Evolutionary conservation across 345 rosid species (phyloP), one percentile per base, ranked within the genome.

Genomic region (Carallia brachiata): DNA sequence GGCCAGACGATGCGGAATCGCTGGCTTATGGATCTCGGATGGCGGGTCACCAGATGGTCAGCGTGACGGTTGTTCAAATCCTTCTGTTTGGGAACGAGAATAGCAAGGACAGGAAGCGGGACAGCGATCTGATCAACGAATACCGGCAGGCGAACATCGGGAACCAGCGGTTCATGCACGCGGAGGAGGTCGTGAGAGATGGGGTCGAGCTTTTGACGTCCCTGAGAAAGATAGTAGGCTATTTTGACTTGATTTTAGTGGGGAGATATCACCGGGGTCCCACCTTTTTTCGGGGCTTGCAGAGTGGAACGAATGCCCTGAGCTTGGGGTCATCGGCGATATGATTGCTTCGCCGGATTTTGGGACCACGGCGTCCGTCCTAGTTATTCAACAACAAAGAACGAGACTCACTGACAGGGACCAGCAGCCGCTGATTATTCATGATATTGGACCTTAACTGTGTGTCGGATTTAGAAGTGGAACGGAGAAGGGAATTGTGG

Each of bases 291-390:
- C n/a, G 12, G 87, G 86, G 32, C 78, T 83, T 4, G 79, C 67
- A 12, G 75, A 68, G 10, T 86, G 87, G 85, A 81, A 75, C 19
- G 87, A 86, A 72, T 80, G 84, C 64, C 81, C 81, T 0, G 89
- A 86, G 80, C 73, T 86, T 0, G 87, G 89, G 13, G 36, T 74
- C 30, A 47, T 86, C 1, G 81, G 84, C 0, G 89, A 86, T 27
- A 74, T 86, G 76, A 72, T 86, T 13, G 85, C 88, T 19, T 75
- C 86, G 3, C 61, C 81, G 0, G 79, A 86, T 69, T 77, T 70
- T 17, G 70, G 52, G 31, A 68, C 55, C 39, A 55, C 64, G 4
- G 82, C 81, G 8, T 76, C 70, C 7, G 63, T 62, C 23, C 28
- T 70, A 36, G 61, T 65, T 19, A 36, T 72, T 23, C 68, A 58